Base-by-base conservation (phyloP, 2,329 filamentous ascomycete species). In the Akanthomyces lecanii region DNA sequence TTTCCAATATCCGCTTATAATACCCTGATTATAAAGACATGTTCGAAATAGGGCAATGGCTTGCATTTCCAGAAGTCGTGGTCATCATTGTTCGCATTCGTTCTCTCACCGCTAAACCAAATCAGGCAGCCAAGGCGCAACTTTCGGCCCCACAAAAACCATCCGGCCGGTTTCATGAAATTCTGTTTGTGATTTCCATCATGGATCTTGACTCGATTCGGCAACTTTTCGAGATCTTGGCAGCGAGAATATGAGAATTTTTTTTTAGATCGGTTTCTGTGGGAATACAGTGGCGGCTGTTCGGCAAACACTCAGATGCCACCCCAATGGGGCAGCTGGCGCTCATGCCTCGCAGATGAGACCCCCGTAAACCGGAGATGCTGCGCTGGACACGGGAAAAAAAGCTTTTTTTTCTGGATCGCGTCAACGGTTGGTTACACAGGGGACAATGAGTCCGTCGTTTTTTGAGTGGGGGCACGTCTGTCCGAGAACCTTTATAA, bases 81-180 rank as follows among this genome's bases (percentile, higher is more conserved):
- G 44, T 40, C 44, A 48, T 60, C 33, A 44, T 30, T 23, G 12
- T 38, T 33, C 44, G 44, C 44, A n/a, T 25, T 21, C 18, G n/a
- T 50, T 33, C 11, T 21, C 25, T 23, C 23, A 5, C 4, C n/a
- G 14, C 62, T 60, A 59, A 47, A 30, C 62, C 56, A 12, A 60
- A 63, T 5, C 16, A 48, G 62, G 62, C 48, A 63, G 62, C 62
- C 62, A 63, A 63, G 62, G 18, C 30, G n/a, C 62, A 63, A 33
- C 23, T 36, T 16, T 16, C 21, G 55, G 54, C 30, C 42, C 62
- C 62, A 59, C 28, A 30, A 50, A n/a, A 51, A 10, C 47, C 30
- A 30, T 45, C 30, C 3, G 14, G 38, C 5, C 51, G 23, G 58
- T 36, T 36, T 38, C 25, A 23, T 21, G 33, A n/a, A 10, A 16